Evolutionary conservation across 2,329 filamentous ascomycete genomes (phyloP), one percentile per base, ranked within the genome.

Genomic region (Penicillium sp.): DNA sequence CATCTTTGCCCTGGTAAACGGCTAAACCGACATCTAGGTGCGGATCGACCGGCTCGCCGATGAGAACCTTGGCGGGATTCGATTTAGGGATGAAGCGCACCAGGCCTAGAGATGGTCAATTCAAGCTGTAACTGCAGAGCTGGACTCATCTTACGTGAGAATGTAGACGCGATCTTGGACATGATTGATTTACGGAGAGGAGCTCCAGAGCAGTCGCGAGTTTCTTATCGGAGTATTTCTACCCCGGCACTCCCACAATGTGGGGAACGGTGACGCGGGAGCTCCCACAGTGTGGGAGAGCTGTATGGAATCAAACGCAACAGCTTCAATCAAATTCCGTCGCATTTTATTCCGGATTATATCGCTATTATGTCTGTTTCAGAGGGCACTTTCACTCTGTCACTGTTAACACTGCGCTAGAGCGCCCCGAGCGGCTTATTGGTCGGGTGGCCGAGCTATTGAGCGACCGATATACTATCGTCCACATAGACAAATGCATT

Each of bases 21-120:
- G 84, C 84, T 22, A 79, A 69, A 43, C 85, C 85, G 48, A 88
- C 81, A 64, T 88, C 84, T 33, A 85, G 59, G 9, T 77, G 70
- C 26, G 75, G 69, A 58, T 84, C 79, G 33, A 78, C 71, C 2
- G 84, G 84, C 63, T 87, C 79, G 29, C 84, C 84, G 63, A 86
- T 81, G 48, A 84, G 72, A 52, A 84, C 68, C 59, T 79, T 79
- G 57, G 73, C 71, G 29, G 75, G 69, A 46, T 81, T 78, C 5
- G 78, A 80, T 65, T 79, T 82, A 50, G 84, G 81, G 16, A 81
- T 69, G 65, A 86, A 86, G 51, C 84, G 83, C 62, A 86, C 82
- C 57, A 86, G 79, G 69, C 84, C 84, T 86, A 52, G 21, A 39
- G 31, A 8, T 52, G 49, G 64, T 50, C 63, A 55, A 7, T 44